Conservation (phyloP, 2,329 filamentous ascomycete species). For the Juglanconis oblonga region DNA sequence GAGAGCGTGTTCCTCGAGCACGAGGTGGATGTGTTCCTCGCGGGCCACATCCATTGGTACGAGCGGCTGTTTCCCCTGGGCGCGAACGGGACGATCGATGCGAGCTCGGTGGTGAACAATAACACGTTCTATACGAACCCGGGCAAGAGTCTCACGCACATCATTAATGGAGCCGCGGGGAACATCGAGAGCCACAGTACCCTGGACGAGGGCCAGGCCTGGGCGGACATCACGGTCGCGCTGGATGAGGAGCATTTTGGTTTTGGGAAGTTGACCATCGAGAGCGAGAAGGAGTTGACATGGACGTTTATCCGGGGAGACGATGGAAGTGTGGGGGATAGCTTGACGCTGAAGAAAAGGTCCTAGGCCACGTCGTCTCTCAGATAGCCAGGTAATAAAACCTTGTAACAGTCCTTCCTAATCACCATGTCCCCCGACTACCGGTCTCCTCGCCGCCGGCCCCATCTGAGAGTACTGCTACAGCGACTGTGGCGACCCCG, state of each 20-base stretch:
- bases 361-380: neutral
- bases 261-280: slow-evolving; percentile 43
- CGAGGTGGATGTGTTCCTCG: slow-evolving; percentile 44
- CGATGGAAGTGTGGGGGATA: slow-evolving; percentile 36
- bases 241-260: slow-evolving; percentile 45
- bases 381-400: neutral
- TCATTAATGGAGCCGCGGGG: slow-evolving; percentile 52
- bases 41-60: slow-evolving; percentile 26
- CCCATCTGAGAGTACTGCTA: slow-evolving; percentile 1
- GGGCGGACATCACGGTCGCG: slow-evolving; percentile 40
- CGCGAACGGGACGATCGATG: slow-evolving; percentile 36
- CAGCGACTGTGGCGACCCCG: neutral
- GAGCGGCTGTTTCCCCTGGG: slow-evolving; percentile 22
- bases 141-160: slow-evolving; percentile 45
- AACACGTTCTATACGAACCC: slow-evolving; percentile 46
- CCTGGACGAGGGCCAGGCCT: slow-evolving; percentile 29
- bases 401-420: neutral
- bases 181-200: slow-evolving; percentile 49
- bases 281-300: slow-evolving; percentile 18
- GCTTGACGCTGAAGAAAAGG: slow-evolving; percentile 27
- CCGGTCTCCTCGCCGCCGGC: neutral
- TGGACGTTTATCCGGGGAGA: slow-evolving; percentile 39
- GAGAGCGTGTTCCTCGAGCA: slow-evolving; percentile 41
- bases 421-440: neutral
- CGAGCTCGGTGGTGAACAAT: slow-evolving; percentile 39